These are phyloP conservation scores for Dipodascus albidus DNA, from an alignment of 805 yeast species.

Conservation along the genomic window DNA sequence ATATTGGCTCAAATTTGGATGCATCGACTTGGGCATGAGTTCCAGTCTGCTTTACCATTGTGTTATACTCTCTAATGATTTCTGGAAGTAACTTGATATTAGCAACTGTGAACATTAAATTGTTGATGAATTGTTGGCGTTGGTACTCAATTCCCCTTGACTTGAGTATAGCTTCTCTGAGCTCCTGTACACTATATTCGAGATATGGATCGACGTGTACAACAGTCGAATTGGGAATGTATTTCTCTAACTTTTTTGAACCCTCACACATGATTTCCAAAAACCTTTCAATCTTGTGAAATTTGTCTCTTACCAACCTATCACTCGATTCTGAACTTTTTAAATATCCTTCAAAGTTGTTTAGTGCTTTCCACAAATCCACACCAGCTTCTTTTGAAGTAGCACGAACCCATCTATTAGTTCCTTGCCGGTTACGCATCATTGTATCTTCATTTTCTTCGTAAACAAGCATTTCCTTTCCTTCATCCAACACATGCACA, in stretches of 20 bases:
- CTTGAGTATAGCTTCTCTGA: constrained; percentile 15
- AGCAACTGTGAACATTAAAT: constrained; percentile 7
- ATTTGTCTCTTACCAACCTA: constrained; percentile 34
- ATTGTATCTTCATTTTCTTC: constrained; percentile 48
- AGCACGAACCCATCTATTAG: constrained; percentile 41
- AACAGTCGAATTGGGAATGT: constrained; percentile 24
- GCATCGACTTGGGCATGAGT: constrained; percentile 9
- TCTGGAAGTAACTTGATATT: constrained; percentile 8
- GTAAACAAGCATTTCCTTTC: constrained; percentile 33
- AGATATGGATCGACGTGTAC: constrained; percentile 26
- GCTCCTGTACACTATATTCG: constrained; percentile 26
- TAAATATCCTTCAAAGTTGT: constrained; percentile 37
- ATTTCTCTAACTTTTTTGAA: constrained; percentile 18
- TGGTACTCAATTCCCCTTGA: constrained; percentile 14
- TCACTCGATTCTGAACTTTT: constrained; percentile 55
- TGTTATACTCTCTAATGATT: constrained; percentile 3
- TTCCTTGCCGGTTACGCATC: constrained; percentile 41
- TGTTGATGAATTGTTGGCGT: constrained; percentile 15
- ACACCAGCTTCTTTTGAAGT: constrained; percentile 35
- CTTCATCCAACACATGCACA: constrained; percentile 32
- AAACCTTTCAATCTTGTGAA: constrained; percentile 35
- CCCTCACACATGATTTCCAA: constrained; percentile 35
- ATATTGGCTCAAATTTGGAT: constrained; percentile 17
- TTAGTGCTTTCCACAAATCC: constrained; percentile 30
- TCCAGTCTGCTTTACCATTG: constrained; percentile 11